phyloP scores from a whole-genome alignment of 2,329 filamentous ascomycete species.

The Lithohypha guttulata region DNA sequence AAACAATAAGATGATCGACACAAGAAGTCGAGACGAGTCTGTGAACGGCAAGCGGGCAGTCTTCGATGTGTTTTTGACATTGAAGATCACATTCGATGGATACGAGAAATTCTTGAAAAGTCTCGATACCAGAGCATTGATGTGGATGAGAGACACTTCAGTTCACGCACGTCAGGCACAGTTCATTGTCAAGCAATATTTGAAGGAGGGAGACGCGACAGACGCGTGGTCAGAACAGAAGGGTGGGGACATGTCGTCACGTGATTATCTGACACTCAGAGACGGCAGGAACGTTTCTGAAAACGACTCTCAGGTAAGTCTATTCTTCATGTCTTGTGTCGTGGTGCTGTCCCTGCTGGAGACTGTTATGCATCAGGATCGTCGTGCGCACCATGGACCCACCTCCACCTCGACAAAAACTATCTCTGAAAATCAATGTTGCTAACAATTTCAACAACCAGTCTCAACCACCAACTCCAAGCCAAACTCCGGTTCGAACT shows the following conservation, averaged over 20 bases:
- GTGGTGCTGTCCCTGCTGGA: too few relatives aligned
- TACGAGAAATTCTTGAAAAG: slow-evolving; percentile 1
- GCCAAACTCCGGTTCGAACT: slow-evolving; percentile 13
- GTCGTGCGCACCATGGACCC: slow-evolving; percentile 8
- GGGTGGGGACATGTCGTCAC: too few relatives aligned
- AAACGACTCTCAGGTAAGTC: too few relatives aligned
- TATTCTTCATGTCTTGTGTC: too few relatives aligned
- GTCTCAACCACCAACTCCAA: slow-evolving; percentile 15
- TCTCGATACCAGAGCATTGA: slow-evolving; percentile 1
- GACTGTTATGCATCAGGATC: slow-evolving; percentile 3
- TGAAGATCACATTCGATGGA: neutral
- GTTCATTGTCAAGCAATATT: neutral
- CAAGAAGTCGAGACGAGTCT: neutral
- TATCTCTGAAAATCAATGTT: slow-evolving; percentile 21
- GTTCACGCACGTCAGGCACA: slow-evolving; percentile 1
- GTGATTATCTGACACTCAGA: too few relatives aligned
- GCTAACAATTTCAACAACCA: slow-evolving; percentile 1
- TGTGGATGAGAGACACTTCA: slow-evolving; percentile 1
- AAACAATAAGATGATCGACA: neutral
- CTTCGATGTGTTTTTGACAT: too few relatives aligned
- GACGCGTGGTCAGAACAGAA: too few relatives aligned
- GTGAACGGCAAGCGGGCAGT: too few relatives aligned
- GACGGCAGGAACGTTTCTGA: too few relatives aligned
- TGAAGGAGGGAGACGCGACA: slow-evolving; percentile 5
- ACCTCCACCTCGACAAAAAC: slow-evolving; percentile 16